Conservation (phyloP, 2,329 filamentous ascomycete genomes). For the Colletotrichum limetticola region DNA sequence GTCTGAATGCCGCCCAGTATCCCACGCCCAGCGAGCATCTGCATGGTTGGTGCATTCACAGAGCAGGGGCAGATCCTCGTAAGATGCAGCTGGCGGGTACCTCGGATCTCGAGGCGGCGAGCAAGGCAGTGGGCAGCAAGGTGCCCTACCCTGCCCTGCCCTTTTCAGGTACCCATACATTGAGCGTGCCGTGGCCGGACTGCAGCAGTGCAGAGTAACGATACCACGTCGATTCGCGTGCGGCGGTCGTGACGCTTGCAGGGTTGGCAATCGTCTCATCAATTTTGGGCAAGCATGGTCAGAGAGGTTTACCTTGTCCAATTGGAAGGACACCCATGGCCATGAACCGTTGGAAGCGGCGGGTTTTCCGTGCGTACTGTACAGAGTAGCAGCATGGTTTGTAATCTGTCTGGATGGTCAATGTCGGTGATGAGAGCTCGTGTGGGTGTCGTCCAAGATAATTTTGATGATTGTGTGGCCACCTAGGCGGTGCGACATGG, state of each 20-base stretch:
- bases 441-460: neutral
- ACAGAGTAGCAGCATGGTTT: neutral
- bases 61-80: constrained; percentile 26
- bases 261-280: constrained; percentile 29
- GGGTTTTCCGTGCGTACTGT: neutral
- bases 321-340: constrained; percentile 19
- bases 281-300: constrained; percentile 14
- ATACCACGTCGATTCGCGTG: constrained; percentile 26
- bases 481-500: constrained; percentile 6
- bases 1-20: constrained; percentile 29
- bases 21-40: constrained; percentile 16
- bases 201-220: neutral
- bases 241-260: constrained; percentile 30
- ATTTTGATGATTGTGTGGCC: neutral
- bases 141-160: constrained; percentile 22
- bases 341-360: constrained; percentile 5
- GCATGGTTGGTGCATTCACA: constrained; percentile 21
- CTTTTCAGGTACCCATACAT: constrained; percentile 23
- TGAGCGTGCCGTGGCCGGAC: constrained; percentile 6
- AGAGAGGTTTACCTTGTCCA: neutral
- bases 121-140: constrained; percentile 16
- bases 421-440: neutral
- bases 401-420: neutral
- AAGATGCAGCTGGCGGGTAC: constrained; percentile 31
- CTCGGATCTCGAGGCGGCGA: constrained; percentile 31